phyloP scores from a whole-genome alignment of 192 early-diverging fungal species.

The Coemansia sp. region DNA sequence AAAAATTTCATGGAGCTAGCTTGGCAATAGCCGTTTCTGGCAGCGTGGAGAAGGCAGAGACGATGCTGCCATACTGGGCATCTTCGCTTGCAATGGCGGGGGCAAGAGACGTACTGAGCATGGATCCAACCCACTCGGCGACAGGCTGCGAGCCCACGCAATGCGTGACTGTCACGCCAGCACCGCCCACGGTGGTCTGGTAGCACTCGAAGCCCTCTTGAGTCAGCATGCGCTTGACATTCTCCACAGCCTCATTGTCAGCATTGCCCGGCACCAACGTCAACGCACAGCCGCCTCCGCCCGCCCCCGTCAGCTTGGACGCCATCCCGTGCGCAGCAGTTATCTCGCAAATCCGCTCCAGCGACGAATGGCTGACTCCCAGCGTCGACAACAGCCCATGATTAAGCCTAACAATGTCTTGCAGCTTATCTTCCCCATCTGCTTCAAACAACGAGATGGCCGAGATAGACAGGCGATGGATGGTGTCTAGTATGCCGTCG shows the following conservation, averaged over 20 bases:
- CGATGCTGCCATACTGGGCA: conserved; percentile 1
- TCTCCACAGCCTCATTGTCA: conserved; percentile 24
- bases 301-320: conserved; percentile 94
- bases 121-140: conserved; percentile 16
- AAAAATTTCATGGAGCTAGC: conserved; percentile 10
- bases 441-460: conserved; percentile 40
- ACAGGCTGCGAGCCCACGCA: conserved; percentile 15
- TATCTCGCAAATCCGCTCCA: conserved; percentile 76
- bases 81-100: conserved; percentile 2
- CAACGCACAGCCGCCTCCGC: conserved; percentile 95
- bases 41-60: conserved; percentile 22
- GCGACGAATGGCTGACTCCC: conserved; percentile 78
- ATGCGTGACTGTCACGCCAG: conserved; percentile 54
- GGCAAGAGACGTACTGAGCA: conserved; percentile 5
- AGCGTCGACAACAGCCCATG: conserved; percentile 74
- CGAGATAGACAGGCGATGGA: conserved; percentile 57
- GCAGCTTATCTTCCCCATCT: conserved; percentile 17
- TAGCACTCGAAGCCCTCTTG: conserved; percentile 68
- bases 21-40: conserved; percentile 12
- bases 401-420: conserved; percentile 75
- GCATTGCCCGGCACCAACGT: conserved; percentile 59
- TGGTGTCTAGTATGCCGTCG: conserved; percentile 65
- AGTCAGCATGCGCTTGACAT: conserved; percentile 52
- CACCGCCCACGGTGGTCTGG: conserved; percentile 68
- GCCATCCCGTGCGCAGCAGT: conserved; percentile 60